Evolutionary conservation across 2,329 filamentous ascomycete genomes (phyloP).

Genomic region (Pestalotiopsis sp.): DNA sequence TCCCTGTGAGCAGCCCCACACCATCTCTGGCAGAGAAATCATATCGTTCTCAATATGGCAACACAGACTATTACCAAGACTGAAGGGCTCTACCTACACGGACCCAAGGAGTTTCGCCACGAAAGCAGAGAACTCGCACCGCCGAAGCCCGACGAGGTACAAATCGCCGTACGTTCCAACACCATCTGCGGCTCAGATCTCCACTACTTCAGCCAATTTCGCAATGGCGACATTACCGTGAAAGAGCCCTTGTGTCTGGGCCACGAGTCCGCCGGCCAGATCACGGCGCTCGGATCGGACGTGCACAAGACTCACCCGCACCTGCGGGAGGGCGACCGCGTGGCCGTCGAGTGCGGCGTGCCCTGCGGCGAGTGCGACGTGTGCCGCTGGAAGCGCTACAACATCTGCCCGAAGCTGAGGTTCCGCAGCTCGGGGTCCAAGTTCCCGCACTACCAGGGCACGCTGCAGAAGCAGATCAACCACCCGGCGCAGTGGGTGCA

Average conservation of each 20-base stretch:
- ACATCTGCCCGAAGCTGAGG: neutral
- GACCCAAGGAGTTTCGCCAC: neutral
- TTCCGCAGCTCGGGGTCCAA: neutral
- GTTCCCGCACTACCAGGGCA: neutral
- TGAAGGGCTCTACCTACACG: neutral
- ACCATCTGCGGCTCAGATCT: constrained; percentile 66
- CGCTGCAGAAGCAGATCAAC: neutral
- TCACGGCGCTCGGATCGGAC: constrained; percentile 28
- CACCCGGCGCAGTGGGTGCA: neutral
- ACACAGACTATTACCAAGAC: neutral
- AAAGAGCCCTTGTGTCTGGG: constrained; percentile 53
- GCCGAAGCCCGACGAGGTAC: constrained; percentile 54
- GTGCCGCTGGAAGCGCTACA: neutral
- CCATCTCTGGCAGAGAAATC: neutral
- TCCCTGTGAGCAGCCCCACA: neutral
- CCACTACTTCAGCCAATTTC: constrained; percentile 65
- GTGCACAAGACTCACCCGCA: neutral
- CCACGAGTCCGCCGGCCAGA: constrained; percentile 69
- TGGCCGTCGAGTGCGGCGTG: neutral
- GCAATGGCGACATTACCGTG: constrained; percentile 63
- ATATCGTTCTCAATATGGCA: neutral
- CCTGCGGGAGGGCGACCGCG: neutral
- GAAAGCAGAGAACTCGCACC: constrained; percentile 17
- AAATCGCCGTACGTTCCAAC: constrained; percentile 57
- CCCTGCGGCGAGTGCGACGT: neutral